Evolutionary conservation across 305 asterid species (phyloP).

Genomic region (Solanum chacoense): DNA sequence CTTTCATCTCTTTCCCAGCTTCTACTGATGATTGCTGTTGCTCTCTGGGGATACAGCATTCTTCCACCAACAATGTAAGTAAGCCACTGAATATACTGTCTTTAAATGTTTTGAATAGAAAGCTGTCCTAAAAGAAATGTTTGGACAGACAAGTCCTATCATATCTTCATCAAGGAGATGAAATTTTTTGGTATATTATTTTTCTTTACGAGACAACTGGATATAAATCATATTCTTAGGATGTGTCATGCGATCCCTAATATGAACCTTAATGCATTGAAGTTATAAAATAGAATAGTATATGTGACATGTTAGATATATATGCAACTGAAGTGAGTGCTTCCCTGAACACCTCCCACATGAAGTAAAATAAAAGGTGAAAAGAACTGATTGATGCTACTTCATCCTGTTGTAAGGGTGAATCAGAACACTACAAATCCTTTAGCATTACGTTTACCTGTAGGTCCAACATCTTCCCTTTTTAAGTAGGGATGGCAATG

Average conservation of each 20-base stretch:
- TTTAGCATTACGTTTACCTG: not conserved
- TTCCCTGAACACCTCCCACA: not conserved
- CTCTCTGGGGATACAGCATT: slow-evolving; percentile 47
- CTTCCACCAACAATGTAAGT: slow-evolving; percentile 62
- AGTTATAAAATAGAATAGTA: not conserved
- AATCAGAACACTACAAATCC: not conserved
- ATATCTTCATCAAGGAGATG: not conserved
- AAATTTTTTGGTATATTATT: not conserved
- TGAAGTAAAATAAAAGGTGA: not conserved
- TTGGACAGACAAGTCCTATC: not conserved
- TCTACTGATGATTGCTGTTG: slow-evolving; percentile 41
- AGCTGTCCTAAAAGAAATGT: not conserved
- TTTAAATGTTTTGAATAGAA: not conserved
- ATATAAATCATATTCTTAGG: not conserved
- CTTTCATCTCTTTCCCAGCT: slow-evolving; percentile 61
- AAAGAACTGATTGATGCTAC: not conserved
- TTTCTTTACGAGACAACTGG: not conserved
- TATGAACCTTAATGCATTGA: not conserved
- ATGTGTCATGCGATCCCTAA: not conserved
- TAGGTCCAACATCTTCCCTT: not conserved
- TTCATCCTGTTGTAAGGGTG: slow-evolving; percentile 1
- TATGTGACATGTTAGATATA: not conserved
- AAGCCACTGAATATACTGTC: not conserved
- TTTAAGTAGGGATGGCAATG: no score
- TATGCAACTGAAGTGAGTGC: not conserved